Base-by-base conservation (phyloP, 2,329 filamentous ascomycete genomes). In the Xylariaceae sp. region DNA sequence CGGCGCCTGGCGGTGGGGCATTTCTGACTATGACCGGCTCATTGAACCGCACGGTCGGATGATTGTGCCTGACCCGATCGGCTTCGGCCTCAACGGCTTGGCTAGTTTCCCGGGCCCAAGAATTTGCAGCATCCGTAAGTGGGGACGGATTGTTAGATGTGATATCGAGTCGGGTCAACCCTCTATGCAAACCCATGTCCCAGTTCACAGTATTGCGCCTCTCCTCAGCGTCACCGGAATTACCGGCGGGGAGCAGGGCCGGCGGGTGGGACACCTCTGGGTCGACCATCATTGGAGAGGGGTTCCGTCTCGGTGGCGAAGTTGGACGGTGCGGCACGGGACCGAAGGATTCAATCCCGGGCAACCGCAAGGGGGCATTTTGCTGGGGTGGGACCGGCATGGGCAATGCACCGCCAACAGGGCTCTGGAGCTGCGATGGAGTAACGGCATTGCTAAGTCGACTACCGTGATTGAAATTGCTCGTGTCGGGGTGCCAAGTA, bases 321-420 rank as follows among this genome's bases (percentile, higher is more conserved):
- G 79, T 71, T 1, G 86, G 82, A 19, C 82, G 83, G 55, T 83
- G 82, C 21, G 86, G 88, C 20, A 90, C 79, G 53, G 90, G 87
- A 67, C 93, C 91, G 66, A 97, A 96, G 16, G 91, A 96, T 71
- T 96, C 91, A 63, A 97, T 97, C 14, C 93, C 92, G 0, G 93
- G 93, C 14, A 97, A 81, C 40, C 91, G 86, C 14, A 91, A 78
- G 3, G 81, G 75, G 6, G 80, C 83, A 64, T 88, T 86, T 68
- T 72, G 79, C 71, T 74, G 85, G 40, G 71, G 71, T 5, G 69
- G 72, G 53, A 72, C 79, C 40, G 73, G 76, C 29, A 78, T 74
- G 63, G 72, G 83, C 69, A 73, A 83, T 71, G 68, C 81, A 69
- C 55, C 81, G 68, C 76, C 83, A 74, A 67, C 84, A 67, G 70